Percentiles rank a stretch among this genome's conserved stretches.
Evolutionary conservation across 192 early-diverging fungal genomes (phyloP).

Genomic region (Phlyctochytrium bullatum): DNA sequence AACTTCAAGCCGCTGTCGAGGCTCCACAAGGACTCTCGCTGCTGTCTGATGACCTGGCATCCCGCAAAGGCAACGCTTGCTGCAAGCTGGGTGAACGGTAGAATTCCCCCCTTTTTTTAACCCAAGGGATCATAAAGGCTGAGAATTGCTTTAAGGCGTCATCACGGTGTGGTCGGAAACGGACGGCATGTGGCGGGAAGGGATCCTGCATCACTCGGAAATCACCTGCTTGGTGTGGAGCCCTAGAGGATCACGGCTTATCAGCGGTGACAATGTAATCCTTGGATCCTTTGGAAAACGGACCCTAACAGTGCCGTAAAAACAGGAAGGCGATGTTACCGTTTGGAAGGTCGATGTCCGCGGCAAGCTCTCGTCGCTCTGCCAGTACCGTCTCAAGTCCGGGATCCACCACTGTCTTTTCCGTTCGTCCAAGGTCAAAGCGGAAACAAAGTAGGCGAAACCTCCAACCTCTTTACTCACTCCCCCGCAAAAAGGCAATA

Average conservation of each 20-base stretch:
- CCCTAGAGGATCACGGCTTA: slow-evolving; percentile 40
- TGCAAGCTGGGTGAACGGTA: too few species aligned
- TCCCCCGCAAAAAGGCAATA: neutral
- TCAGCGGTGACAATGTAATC: slow-evolving; percentile 43
- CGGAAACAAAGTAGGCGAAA: slow-evolving; percentile 10
- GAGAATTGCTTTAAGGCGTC: too few species aligned
- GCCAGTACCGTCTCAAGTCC: slow-evolving; percentile 48
- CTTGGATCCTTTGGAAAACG: neutral
- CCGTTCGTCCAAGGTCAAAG: slow-evolving; percentile 11
- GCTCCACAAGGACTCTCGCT: too few species aligned
- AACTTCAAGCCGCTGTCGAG: too few species aligned
- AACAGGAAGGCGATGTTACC: slow-evolving; percentile 45
- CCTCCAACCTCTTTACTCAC: neutral
- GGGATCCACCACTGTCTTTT: slow-evolving; percentile 22
- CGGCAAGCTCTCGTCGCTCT: slow-evolving; percentile 39
- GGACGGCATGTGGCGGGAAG: slow-evolving; percentile 43
- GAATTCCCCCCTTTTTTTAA: too few species aligned
- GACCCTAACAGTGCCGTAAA: neutral
- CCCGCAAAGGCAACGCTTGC: too few species aligned
- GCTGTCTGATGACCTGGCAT: too few species aligned
- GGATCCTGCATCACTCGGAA: slow-evolving; percentile 30
- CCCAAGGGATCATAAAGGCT: too few species aligned
- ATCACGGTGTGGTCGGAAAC: slow-evolving; percentile 48
- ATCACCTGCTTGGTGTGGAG: slow-evolving; percentile 46
- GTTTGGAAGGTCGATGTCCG: slow-evolving; percentile 55